Conservation (phyloP, 805 yeast species). For the Nakazawaea pomicola region DNA sequence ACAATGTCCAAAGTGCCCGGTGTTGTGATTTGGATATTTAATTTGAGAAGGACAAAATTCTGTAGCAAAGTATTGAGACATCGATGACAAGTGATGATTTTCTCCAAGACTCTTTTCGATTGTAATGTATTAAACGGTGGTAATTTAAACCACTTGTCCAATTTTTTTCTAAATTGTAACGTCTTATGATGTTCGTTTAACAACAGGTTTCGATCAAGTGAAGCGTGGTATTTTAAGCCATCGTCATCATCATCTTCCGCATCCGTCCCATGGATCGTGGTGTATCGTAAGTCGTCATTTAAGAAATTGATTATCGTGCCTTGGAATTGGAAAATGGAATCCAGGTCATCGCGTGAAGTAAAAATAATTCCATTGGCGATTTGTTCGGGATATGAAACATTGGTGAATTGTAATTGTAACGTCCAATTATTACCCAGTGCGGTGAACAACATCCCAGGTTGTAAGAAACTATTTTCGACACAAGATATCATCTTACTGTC, state of each 20-base stretch:
- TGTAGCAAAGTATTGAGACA: constrained; percentile 24
- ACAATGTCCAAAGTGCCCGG: constrained; percentile 16
- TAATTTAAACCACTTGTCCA: constrained; percentile 30
- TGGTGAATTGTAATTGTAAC: background rate
- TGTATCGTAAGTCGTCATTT: constrained; percentile 22
- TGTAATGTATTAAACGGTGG: constrained; percentile 30
- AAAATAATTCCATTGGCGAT: constrained; percentile 5
- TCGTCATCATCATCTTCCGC: no score
- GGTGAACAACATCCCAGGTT: constrained; percentile 4
- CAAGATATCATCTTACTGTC: background rate
- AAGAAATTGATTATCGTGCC: constrained; percentile 27
- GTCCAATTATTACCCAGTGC: background rate
- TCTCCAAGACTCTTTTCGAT: constrained; percentile 26
- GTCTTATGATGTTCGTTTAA: constrained; percentile 22
- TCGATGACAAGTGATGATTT: constrained; percentile 24
- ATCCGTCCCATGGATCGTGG: constrained; percentile 18
- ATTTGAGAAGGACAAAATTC: constrained; percentile 24
- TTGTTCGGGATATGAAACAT: constrained; percentile 6
- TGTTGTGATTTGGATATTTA: constrained; percentile 25
- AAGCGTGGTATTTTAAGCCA: constrained; percentile 19
- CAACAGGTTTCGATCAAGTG: constrained; percentile 7
- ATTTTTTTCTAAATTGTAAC: constrained; percentile 23
- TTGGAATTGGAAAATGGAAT: constrained; percentile 14
- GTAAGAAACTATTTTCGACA: constrained; percentile 6
- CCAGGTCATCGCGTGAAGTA: background rate